Evolutionary conservation across 164 flowering plant genomes (phyloP), one percentile per base, ranked within the genome.

Genomic region (Stephania cephalantha): DNA sequence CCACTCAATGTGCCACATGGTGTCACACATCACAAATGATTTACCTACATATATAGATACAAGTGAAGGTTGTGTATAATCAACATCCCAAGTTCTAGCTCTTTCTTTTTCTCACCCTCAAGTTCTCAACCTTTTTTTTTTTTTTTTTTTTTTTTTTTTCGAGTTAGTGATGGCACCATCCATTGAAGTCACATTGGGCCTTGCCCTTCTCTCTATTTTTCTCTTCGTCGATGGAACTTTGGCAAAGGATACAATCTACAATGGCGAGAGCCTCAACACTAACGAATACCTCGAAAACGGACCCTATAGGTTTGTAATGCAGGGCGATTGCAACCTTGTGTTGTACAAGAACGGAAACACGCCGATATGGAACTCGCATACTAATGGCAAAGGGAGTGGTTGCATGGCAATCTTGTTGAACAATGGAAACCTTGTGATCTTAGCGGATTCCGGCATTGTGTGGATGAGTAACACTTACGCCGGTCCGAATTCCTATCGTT

Each of bases 281-380:
- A 29, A 35, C 7, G 67, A 77, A 50, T 81, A 71, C 66, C 48
- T 81, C 42, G 80, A 77, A 71, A 77, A 81, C 25, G 80, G 76
- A 17, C 80, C 71, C 1, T 81, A 81, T 73, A 70, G 70, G 44
- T 74, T 78, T 25, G 74, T 78, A 46, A 78, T 78, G 77, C 77
- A 78, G 7, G 5, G 20, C 3, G 80, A 78, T 9, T 78, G 80
- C 17, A 78, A 74, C 74, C 80, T 74, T n/a, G 80, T 78, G 52
- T 53, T 78, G 71, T 78, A 78, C 13, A 65, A 46, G 78, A 78
- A 78, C 53, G 53, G 25, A 17, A 69, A 55, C 18, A 31, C 64
- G 42, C 48, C 76, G 1, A 73, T 78, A 10, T 78, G 79, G 79
- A 12, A 20, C 18, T 78, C 79, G 11, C 10, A 69, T 13, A 78